Evolutionary conservation across 805 yeast genomes (phyloP).

Genomic region (Yarrowia phangngaensis): DNA sequence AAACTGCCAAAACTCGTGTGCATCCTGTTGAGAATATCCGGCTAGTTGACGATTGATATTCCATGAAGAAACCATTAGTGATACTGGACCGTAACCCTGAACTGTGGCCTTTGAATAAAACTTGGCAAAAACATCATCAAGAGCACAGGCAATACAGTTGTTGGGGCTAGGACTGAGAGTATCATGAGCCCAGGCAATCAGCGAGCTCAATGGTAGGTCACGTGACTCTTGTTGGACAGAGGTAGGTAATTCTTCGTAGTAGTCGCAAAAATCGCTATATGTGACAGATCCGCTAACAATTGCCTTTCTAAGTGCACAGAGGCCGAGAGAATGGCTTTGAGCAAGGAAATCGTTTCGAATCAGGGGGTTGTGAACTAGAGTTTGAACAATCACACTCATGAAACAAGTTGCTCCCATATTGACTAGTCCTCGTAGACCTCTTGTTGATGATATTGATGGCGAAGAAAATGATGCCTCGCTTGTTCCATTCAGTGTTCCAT

Average conservation of each 20-base stretch:
- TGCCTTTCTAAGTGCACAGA: conserved; percentile 35
- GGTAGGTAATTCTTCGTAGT: conserved; percentile 18
- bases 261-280: conserved; percentile 23
- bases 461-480: conserved; percentile 28
- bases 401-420: conserved; percentile 97
- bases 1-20: conserved; percentile 97
- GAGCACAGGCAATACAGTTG: conserved; percentile 75
- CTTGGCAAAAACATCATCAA: conserved; percentile 71
- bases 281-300: conserved; percentile 29
- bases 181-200: conserved; percentile 26
- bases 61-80: conserved; percentile 82
- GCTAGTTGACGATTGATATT: conserved; percentile 72
- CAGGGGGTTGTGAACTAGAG: conserved; percentile 85
- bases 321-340: conserved; percentile 64
- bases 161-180: conserved; percentile 24
- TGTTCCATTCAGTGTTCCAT: conserved; percentile 43
- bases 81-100: conserved; percentile 76
- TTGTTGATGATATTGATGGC: conserved; percentile 41
- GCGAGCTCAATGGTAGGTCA: conserved; percentile 2
- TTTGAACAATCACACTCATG: conserved; percentile 89
- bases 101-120: conserved; percentile 62
- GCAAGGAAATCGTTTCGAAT: conserved; percentile 71
- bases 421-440: conserved; percentile 84
- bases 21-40: conserved; percentile 97
- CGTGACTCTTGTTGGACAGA: conserved; percentile 4